A percentile compares a stretch with the other conserved stretches of the same genome.
These are phyloP conservation scores for Trichomonas vaginalis DNA, from an alignment of 208 protist genomes.

Conservation along the genomic window DNA sequence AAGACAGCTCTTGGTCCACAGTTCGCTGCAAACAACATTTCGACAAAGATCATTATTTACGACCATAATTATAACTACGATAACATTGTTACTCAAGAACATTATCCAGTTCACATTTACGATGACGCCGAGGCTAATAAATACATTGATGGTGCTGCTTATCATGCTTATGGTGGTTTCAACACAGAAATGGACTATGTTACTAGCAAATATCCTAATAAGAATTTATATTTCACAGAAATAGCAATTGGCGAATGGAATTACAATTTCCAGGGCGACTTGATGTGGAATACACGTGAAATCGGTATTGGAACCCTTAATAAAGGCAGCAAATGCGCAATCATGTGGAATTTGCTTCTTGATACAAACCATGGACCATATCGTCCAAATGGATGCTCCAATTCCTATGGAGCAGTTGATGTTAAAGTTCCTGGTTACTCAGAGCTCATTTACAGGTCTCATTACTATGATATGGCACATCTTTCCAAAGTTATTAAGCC, in stretches of 20 bases:
- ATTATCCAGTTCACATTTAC: background rate
- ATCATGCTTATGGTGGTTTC: background rate
- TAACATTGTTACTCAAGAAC: background rate
- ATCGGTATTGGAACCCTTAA: background rate
- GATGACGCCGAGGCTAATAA: background rate
- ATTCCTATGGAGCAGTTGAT: background rate
- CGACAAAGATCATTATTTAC: background rate
- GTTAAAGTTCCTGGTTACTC: background rate
- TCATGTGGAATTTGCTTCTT: background rate
- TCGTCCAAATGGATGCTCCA: background rate
- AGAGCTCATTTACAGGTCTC: background rate
- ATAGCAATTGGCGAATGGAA: background rate
- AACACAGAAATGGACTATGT: background rate
- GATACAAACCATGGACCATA: background rate
- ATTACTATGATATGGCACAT: background rate
- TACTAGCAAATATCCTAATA: background rate
- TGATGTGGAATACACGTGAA: background rate
- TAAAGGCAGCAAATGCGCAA: no score
- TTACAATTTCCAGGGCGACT: background rate
- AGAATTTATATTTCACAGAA: slow-evolving; percentile 2
- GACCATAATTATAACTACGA: slow-evolving; percentile 7
- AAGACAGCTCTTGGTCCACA: background rate
- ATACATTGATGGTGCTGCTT: background rate
- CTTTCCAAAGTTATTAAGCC: background rate
- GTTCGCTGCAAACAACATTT: background rate